A percentile compares a stretch with the other conserved stretches of the same genome.
Evolutionary conservation across 306 rosid genomes (phyloP).

Genomic region (Cicer chorassanicum): DNA sequence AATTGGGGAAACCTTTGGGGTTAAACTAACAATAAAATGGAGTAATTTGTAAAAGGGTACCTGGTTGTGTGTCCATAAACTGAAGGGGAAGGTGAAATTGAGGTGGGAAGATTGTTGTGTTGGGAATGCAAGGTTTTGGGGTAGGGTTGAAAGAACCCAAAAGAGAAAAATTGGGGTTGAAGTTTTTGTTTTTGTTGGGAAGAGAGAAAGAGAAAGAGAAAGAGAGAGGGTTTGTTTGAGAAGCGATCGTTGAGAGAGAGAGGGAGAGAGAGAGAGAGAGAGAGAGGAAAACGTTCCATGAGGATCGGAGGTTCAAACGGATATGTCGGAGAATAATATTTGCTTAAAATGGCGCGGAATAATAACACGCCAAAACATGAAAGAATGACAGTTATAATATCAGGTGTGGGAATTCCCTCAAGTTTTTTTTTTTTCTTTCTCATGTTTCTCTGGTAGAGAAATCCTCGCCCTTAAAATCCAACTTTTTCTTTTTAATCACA

Average conservation of each 20-base stretch:
- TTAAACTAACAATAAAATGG: slow-evolving; percentile 15
- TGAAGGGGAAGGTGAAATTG: slow-evolving; percentile 19
- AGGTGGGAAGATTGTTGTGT: slow-evolving; percentile 35
- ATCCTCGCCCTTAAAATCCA: too few relatives aligned
- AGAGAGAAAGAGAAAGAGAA: slow-evolving; percentile 25
- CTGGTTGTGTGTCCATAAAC: slow-evolving; percentile 41
- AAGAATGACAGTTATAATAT: too few relatives aligned
- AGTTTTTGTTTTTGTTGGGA: slow-evolving; percentile 51
- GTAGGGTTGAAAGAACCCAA: slow-evolving; percentile 43
- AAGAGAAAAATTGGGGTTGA: slow-evolving; percentile 53
- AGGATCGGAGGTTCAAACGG: slow-evolving; percentile 62
- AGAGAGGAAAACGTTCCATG: slow-evolving; percentile 57
- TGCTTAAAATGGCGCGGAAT: slow-evolving; percentile 61
- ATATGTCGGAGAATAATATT: slow-evolving; percentile 36
- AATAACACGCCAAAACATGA: too few relatives aligned
- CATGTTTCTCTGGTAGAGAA: too few relatives aligned
- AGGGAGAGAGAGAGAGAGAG: slow-evolving; percentile 52
- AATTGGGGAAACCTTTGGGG: not conserved
- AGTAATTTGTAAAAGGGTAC: slow-evolving; percentile 45
- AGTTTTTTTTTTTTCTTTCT: too few relatives aligned
- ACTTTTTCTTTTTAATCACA: too few relatives aligned
- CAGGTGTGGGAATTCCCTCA: too few relatives aligned
- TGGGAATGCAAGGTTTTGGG: slow-evolving; percentile 40
- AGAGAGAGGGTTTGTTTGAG: slow-evolving; percentile 48
- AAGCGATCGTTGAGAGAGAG: slow-evolving; percentile 47